Percentiles rank a stretch among this genome's conserved stretches.
Conservation (phyloP, 2,329 filamentous ascomycete genomes). For the Penicillium polonicum region DNA sequence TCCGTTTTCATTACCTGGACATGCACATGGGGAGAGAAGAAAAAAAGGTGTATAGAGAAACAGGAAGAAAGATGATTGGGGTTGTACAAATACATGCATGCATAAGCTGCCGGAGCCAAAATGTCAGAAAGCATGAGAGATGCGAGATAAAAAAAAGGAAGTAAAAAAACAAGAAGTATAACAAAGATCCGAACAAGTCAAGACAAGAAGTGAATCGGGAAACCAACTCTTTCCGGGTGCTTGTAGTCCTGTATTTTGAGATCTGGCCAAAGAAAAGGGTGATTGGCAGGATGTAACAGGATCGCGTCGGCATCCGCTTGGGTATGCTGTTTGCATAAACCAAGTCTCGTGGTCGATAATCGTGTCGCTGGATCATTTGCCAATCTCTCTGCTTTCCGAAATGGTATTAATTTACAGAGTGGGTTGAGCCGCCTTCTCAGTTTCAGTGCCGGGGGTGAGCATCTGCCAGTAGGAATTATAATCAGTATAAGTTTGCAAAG, state of each 20-base stretch:
- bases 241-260: neutral
- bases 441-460: constrained; percentile 41
- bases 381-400: constrained; percentile 20
- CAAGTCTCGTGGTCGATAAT: constrained; percentile 5
- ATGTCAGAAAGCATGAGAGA: constrained; percentile 28
- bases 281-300: neutral
- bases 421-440: constrained; percentile 33
- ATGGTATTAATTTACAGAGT: constrained; percentile 37
- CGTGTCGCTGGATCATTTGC: constrained; percentile 18
- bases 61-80: constrained; percentile 25
- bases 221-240: neutral
- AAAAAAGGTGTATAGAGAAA: constrained; percentile 20
- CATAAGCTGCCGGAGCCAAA: constrained; percentile 33
- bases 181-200: constrained; percentile 1
- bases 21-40: constrained; percentile 22
- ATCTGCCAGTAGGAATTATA: constrained; percentile 30
- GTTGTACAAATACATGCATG: constrained; percentile 42
- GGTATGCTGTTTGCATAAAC: constrained; percentile 1
- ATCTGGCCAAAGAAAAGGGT: neutral
- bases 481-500: constrained; percentile 12
- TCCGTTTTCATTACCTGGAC: constrained; percentile 31
- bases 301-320: neutral
- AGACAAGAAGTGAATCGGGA: neutral
- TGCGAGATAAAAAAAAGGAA: constrained; percentile 20
- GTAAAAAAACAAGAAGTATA: constrained; percentile 7